phyloP scores from a whole-genome alignment of 352 stramenopile genomes.

The Pythium folliculosum region DNA sequence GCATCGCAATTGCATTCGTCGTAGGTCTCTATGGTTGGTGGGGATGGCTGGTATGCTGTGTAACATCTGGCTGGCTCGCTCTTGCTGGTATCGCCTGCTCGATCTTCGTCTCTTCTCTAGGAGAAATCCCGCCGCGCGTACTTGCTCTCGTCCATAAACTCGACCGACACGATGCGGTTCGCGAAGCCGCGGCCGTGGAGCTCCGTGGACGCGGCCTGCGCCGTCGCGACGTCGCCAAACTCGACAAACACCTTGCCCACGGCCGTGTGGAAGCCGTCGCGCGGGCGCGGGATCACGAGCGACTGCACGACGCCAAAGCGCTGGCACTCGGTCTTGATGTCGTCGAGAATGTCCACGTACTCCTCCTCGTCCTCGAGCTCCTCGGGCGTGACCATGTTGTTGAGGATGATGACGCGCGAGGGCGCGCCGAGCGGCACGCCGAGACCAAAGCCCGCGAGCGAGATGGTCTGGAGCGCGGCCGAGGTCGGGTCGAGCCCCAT shows the following conservation, averaged over 20 bases:
- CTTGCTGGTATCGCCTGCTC: background rate
- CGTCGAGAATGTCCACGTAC: slow-evolving; percentile 94
- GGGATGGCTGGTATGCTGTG: background rate
- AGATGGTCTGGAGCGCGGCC: slow-evolving; percentile 71
- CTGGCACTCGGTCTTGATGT: slow-evolving; percentile 96
- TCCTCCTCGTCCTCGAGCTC: slow-evolving; percentile 96
- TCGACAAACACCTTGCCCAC: slow-evolving; percentile 92
- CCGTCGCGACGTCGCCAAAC: slow-evolving; percentile 84
- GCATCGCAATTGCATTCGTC: slow-evolving; percentile 15
- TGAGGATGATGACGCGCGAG: slow-evolving; percentile 92
- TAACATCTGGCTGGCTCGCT: background rate
- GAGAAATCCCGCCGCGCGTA: slow-evolving; percentile 82
- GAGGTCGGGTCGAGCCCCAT: slow-evolving; percentile 70
- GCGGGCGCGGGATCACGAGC: slow-evolving; percentile 74
- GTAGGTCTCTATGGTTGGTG: slow-evolving; percentile 8
- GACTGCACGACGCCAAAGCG: slow-evolving; percentile 85
- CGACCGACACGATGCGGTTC: slow-evolving; percentile 88
- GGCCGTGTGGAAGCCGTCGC: slow-evolving; percentile 52
- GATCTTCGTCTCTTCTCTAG: slow-evolving; percentile 27
- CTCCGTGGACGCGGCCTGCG: slow-evolving; percentile 80
- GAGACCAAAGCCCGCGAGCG: slow-evolving; percentile 46
- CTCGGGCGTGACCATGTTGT: slow-evolving; percentile 98
- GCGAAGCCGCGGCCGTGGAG: slow-evolving; percentile 94
- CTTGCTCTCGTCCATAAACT: slow-evolving; percentile 88
- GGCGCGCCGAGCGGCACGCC: slow-evolving; percentile 59